Percentiles rank a stretch among this genome's conserved stretches.
These are phyloP conservation scores for Jimgerdemannia lactiflua DNA, from an alignment of 192 early-diverging fungal genomes.

Conservation along the genomic window DNA sequence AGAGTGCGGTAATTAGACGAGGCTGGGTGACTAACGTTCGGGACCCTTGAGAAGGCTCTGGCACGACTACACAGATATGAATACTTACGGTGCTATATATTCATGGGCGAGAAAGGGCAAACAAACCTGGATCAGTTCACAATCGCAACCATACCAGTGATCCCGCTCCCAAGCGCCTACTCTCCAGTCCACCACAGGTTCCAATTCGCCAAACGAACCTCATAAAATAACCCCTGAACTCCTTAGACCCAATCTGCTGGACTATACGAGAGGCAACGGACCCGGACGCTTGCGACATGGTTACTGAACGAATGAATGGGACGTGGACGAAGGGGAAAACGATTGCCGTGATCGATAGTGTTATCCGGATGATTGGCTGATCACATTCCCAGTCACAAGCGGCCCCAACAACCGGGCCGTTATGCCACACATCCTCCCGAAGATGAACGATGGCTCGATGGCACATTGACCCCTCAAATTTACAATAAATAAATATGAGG, in stretches of 20 bases:
- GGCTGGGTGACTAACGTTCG: not conserved
- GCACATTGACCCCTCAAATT: too few species aligned
- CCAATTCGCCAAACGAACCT: conserved; percentile 35
- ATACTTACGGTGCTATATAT: conserved; percentile 43
- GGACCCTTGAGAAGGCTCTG: not conserved
- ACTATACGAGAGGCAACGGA: conserved; percentile 31
- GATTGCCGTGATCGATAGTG: too few species aligned
- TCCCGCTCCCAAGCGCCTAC: not conserved
- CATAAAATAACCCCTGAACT: conserved; percentile 71
- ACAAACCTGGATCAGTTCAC: conserved; percentile 30
- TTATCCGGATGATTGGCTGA: too few species aligned
- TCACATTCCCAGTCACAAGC: too few species aligned
- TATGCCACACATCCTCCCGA: too few species aligned
- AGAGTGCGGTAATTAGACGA: not conserved
- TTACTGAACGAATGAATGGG: not conserved
- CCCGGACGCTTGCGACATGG: conserved; percentile 40
- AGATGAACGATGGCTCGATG: too few species aligned
- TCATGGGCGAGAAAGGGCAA: conserved; percentile 23
- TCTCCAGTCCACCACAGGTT: not conserved
- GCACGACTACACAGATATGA: not conserved
- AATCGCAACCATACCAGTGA: not conserved
- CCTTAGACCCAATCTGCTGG: conserved; percentile 54
- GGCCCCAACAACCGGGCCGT: too few species aligned
- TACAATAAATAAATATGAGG: too few species aligned
- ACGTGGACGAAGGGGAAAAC: too few species aligned